Evolutionary conservation across 208 protist species (phyloP).

Genomic region (Trypanosoma scelopori): DNA sequence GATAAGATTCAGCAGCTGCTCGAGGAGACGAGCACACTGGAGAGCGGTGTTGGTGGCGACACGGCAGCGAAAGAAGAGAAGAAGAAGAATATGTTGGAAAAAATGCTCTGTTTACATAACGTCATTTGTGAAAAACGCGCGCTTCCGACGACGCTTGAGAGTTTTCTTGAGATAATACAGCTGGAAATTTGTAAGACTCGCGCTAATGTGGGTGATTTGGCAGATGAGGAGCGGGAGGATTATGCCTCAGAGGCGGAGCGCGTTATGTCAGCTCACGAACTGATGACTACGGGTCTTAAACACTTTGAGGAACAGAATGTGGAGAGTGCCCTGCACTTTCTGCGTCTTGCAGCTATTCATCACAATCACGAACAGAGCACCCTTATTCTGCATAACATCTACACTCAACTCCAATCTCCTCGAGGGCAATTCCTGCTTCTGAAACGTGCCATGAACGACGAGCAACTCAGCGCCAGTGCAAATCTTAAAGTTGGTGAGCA

Average conservation of each 20-base stretch:
- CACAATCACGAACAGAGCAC: slow-evolving; percentile 85
- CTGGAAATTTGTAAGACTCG: slow-evolving; percentile 82
- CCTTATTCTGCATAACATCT: slow-evolving; percentile 79
- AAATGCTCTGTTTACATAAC: slow-evolving; percentile 78
- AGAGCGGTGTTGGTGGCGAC: slow-evolving; percentile 30
- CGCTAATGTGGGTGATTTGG: slow-evolving; percentile 70
- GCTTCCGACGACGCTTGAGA: slow-evolving; percentile 56
- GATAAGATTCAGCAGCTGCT: slow-evolving; percentile 64
- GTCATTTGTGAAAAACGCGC: slow-evolving; percentile 66
- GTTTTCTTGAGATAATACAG: slow-evolving; percentile 60
- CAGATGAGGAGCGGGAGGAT: slow-evolving; percentile 65
- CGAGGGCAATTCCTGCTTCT: slow-evolving; percentile 74
- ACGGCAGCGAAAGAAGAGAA: slow-evolving; percentile 35
- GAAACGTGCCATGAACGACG: slow-evolving; percentile 72
- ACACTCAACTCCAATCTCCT: slow-evolving; percentile 69
- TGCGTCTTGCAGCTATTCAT: slow-evolving; percentile 87
- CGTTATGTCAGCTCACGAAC: slow-evolving; percentile 57
- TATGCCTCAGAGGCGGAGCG: slow-evolving; percentile 75
- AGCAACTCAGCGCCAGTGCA: slow-evolving; percentile 47
- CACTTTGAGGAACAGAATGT: slow-evolving; percentile 71
- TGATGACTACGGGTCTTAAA: slow-evolving; percentile 69
- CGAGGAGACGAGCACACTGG: slow-evolving; percentile 40
- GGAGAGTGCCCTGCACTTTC: slow-evolving; percentile 68
- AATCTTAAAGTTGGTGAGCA: slow-evolving; percentile 84
- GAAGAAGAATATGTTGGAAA: slow-evolving; percentile 58